Percentiles rank a stretch among this genome's conserved stretches.
Conservation (phyloP, 2,329 filamentous ascomycete species). For the Paraconiothyrium sp. region DNA sequence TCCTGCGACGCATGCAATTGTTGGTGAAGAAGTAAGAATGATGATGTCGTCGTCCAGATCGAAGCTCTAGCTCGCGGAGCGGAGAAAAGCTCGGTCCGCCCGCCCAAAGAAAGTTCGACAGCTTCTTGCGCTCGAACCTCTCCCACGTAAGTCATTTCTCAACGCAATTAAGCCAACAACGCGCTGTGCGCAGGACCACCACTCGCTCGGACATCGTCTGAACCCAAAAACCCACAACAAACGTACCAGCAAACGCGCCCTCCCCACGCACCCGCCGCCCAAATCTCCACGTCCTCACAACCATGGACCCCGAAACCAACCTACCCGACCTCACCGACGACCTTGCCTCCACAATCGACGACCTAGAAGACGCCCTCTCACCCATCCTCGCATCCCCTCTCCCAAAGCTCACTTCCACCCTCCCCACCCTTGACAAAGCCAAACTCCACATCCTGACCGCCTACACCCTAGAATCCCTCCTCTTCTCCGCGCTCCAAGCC, state of each 20-base stretch:
- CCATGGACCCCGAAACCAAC: conserved; percentile 64
- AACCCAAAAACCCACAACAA: background rate
- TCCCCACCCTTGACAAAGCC: conserved; percentile 93
- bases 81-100: conserved; percentile 21
- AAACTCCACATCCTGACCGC: conserved; percentile 90
- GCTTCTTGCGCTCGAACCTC: conserved; percentile 1
- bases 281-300: background rate
- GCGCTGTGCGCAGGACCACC: background rate
- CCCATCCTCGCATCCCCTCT: conserved; percentile 76
- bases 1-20: conserved; percentile 1
- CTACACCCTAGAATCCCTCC: conserved; percentile 88
- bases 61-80: conserved; percentile 16
- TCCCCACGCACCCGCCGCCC: background rate
- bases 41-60: conserved; percentile 10
- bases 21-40: conserved; percentile 22
- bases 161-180: background rate
- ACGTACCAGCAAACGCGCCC: background rate
- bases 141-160: background rate
- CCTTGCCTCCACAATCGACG: conserved; percentile 36
- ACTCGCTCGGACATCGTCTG: background rate
- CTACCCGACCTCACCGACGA: conserved; percentile 75
- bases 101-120: conserved; percentile 16
- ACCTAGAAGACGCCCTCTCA: conserved; percentile 63
- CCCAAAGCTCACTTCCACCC: conserved; percentile 74
- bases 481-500: conserved; percentile 85